Conservation (phyloP, 345 rosid species). For the Eucalyptus lansdowneana region DNA sequence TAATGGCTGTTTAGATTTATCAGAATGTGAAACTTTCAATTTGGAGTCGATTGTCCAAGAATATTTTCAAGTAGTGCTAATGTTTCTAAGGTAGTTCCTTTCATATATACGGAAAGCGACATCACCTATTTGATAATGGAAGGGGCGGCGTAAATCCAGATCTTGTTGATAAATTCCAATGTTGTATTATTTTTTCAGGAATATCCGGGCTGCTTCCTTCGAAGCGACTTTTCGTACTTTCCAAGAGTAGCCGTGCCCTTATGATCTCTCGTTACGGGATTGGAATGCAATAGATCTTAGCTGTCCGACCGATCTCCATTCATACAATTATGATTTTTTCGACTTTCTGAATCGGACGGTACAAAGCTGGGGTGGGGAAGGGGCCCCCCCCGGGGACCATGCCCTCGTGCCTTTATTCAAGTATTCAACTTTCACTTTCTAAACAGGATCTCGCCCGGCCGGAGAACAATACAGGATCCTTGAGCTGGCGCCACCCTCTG, state of each 20-base stretch:
- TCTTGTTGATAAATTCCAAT: background rate
- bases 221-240: background rate
- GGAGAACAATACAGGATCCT: background rate
- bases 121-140: background rate
- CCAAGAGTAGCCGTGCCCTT: accelerated
- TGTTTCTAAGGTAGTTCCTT: background rate
- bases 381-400: background rate
- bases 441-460: background rate
- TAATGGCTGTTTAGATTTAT: no score
- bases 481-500: background rate
- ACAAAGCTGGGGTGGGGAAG: background rate
- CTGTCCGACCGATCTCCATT: background rate
- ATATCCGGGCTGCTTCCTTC: background rate
- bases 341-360: background rate
- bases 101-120: background rate
- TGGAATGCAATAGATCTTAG: background rate
- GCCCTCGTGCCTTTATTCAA: background rate
- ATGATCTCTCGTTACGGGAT: background rate
- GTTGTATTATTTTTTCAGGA: background rate
- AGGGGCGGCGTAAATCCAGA: background rate
- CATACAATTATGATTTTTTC: accelerated
- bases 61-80: no score
- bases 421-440: background rate
- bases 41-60: background rate
- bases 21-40: background rate